phyloP scores from a whole-genome alignment of 805 yeast genomes.

The Kluyveromyces wickerhamii region DNA sequence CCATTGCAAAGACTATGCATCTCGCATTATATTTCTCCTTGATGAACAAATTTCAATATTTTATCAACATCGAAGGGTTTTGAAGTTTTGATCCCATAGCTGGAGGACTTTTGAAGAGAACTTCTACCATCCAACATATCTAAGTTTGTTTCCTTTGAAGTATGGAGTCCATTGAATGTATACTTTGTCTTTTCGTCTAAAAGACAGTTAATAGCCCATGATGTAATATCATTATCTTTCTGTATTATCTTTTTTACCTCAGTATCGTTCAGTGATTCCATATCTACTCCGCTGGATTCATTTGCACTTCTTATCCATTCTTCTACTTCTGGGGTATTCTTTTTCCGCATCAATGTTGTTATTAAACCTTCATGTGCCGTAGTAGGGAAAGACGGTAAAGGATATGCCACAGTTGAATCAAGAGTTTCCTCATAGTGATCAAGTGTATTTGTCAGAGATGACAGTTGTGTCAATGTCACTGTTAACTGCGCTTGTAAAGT shows the following conservation, averaged over 20 bases:
- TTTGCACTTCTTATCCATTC: conserved; percentile 63
- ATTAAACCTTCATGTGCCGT: conserved; percentile 74
- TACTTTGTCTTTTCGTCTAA: conserved; percentile 47
- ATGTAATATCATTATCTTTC: conserved; percentile 58
- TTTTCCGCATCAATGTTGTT: conserved; percentile 79
- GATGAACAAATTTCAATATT: conserved; percentile 37
- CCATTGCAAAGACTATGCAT: neutral
- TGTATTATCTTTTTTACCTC: conserved; percentile 21
- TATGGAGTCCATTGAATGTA: conserved; percentile 52
- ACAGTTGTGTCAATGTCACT: conserved; percentile 73
- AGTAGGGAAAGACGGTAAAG: conserved; percentile 78
- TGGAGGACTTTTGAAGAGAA: conserved; percentile 13
- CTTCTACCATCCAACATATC: conserved; percentile 8
- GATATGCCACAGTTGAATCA: conserved; percentile 67
- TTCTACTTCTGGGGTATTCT: conserved; percentile 82
- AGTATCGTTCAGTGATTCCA: conserved; percentile 19
- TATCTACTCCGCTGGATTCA: conserved; percentile 26
- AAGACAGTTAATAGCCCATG: conserved; percentile 55
- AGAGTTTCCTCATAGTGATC: conserved; percentile 53
- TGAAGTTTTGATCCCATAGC: conserved; percentile 15
- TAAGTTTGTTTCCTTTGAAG: conserved; percentile 39
- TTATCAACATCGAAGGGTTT: conserved; percentile 32
- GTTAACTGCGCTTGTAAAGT: conserved; percentile 78
- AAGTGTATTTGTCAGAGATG: conserved; percentile 64
- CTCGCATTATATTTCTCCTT: conserved; percentile 28